Base-by-base conservation (phyloP, 176 grass and related monocot species). In the Elymus sibiricus region DNA sequence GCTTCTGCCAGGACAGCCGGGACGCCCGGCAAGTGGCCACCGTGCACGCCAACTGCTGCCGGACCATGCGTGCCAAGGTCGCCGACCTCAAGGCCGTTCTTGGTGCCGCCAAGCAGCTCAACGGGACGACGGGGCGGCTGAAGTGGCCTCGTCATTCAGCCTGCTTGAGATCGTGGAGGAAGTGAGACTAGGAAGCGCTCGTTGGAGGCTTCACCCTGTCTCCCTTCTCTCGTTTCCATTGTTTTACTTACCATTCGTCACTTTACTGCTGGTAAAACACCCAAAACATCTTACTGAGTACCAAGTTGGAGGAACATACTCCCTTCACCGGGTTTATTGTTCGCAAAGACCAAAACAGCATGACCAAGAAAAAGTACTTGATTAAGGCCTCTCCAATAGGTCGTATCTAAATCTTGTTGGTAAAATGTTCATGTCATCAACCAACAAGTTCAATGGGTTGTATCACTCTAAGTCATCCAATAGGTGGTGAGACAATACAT, bases 1-100 rank as follows among this genome's bases (percentile, higher is more conserved):
- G 94, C 4, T 90, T 97, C 90, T 97, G 92, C 70, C 86, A 94
- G 76, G 86, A 91, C 73, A 87, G 86, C 61, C 81, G 79, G 19
- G 83, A 94, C 65, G 70, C 75, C 22, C 17, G 76, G 64, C 87
- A 85, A 77, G 92, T 97, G 59, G 55, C 86, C 79, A 93, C 91
- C 40, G 91, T 97, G 81, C 89, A 97, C 88, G 89, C 92, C 75
- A 97, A 94, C 83, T 97, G 92, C 87, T 97, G 92, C 88, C 85
- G 83, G 53, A 92, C 85, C 3, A 88, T 87, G 90, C 85, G 85
- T 1, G 90, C 92, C 27, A 97, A 97, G 90, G 77, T 97, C 40
- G 81, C 85, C 34, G 90, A 97, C 34, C 90, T 97, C 31, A 85
- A 7, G 69, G 86, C 80, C 59, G 86, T 94, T n/a, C 75, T 97